These are phyloP conservation scores for Dothideomycetes sp. DNA, from an alignment of 2,329 filamentous ascomycete genomes.

Conservation along the genomic window DNA sequence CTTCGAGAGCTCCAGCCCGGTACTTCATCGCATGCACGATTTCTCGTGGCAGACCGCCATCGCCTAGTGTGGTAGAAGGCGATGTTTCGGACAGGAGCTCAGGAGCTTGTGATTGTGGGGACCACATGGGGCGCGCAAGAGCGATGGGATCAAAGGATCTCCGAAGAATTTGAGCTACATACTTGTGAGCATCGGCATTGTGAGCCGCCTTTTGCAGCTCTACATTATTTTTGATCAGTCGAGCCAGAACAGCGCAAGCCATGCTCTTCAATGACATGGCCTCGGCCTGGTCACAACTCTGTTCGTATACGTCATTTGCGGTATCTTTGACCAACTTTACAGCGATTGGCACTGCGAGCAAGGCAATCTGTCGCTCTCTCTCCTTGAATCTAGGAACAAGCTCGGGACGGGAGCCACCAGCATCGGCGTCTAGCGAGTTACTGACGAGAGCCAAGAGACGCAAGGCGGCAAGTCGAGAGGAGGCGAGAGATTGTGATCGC, in stretches of 20 bases:
- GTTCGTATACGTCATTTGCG: constrained; percentile 6
- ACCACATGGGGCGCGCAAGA: constrained; percentile 44
- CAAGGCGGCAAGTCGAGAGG: constrained; percentile 30
- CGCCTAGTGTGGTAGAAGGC: constrained; percentile 42
- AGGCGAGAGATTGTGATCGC: constrained; percentile 25
- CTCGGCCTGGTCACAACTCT: constrained; percentile 50
- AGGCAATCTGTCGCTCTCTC: constrained; percentile 30
- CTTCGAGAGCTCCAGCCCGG: constrained; percentile 65
- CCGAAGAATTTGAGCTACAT: constrained; percentile 53
- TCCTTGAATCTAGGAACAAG: constrained; percentile 21
- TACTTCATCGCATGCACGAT: constrained; percentile 60
- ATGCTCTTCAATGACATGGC: constrained; percentile 47
- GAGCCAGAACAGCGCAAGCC: constrained; percentile 64
- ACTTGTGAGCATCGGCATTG: constrained; percentile 54
- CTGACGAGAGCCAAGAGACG: constrained; percentile 26
- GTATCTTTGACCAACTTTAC: constrained; percentile 35
- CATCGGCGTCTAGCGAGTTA: constrained; percentile 22
- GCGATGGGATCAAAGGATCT: constrained; percentile 51
- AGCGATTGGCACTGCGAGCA: constrained; percentile 36
- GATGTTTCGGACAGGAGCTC: constrained; percentile 5
- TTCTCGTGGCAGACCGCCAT: constrained; percentile 50
- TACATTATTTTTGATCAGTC: constrained; percentile 67
- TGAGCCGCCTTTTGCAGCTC: constrained; percentile 72
- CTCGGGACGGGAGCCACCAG: constrained; percentile 21
- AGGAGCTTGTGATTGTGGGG: constrained; percentile 24